These are phyloP conservation scores for Ascocoryne sarcoides DNA, from an alignment of 2,329 filamentous ascomycete species.

Conservation along the genomic window DNA sequence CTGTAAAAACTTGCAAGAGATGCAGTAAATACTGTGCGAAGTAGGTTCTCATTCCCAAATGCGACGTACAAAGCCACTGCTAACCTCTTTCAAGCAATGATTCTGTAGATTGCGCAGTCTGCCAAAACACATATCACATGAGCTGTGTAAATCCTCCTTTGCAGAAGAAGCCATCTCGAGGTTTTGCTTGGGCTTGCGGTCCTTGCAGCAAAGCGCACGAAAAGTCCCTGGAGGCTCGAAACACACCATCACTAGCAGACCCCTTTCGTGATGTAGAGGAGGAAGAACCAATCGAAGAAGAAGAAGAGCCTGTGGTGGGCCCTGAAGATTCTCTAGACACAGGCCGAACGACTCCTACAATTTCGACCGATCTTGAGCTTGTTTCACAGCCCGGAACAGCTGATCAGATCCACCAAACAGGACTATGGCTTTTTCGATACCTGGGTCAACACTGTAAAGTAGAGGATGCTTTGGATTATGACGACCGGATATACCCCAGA, in stretches of 20 bases:
- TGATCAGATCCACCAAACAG: slow-evolving; percentile 86
- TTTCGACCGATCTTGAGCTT: slow-evolving; percentile 45
- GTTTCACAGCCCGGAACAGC: slow-evolving; percentile 55
- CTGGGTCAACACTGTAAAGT: slow-evolving; percentile 91
- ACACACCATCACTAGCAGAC: slow-evolving; percentile 69
- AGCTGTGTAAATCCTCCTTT: slow-evolving; percentile 88
- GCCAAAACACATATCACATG: slow-evolving; percentile 95
- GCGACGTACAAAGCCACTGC: not conserved
- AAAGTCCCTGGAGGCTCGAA: slow-evolving; percentile 78
- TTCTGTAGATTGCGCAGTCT: slow-evolving; percentile 95
- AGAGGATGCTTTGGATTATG: slow-evolving; percentile 92
- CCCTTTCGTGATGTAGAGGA: slow-evolving; percentile 55
- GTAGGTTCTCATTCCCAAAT: slow-evolving; percentile 41
- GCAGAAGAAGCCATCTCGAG: slow-evolving; percentile 90
- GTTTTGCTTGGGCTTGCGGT: slow-evolving; percentile 96
- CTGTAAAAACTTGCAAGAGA: slow-evolving; percentile 91
- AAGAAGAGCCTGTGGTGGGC: slow-evolving; percentile 56
- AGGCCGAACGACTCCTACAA: slow-evolving; percentile 55
- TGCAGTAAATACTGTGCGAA: slow-evolving; percentile 86
- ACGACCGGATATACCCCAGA: slow-evolving; percentile 93
- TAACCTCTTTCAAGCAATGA: slow-evolving; percentile 55
- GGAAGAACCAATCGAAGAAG: slow-evolving; percentile 55
- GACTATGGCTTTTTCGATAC: slow-evolving; percentile 94
- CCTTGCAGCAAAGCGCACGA: slow-evolving; percentile 95
- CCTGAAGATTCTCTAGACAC: slow-evolving; percentile 45